These are phyloP conservation scores for Zostera marina DNA, from an alignment of 116 monocot species.

Conservation along the genomic window DNA sequence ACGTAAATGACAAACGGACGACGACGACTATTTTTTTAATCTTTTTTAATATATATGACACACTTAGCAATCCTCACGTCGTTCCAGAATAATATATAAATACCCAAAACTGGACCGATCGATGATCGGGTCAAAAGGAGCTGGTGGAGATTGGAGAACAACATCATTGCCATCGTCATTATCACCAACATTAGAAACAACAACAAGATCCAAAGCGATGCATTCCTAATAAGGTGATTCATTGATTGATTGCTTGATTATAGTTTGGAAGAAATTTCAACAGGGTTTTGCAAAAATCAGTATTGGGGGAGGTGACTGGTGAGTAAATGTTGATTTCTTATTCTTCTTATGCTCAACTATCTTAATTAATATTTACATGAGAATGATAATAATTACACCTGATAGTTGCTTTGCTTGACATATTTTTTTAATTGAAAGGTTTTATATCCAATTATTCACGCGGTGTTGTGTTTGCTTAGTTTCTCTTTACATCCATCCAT, in stretches of 20 bases:
- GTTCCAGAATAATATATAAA: not conserved
- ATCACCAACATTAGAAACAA: no score
- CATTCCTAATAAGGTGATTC: no score
- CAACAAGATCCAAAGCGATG: no score
- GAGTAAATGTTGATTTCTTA: not conserved
- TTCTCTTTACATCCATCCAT: not conserved
- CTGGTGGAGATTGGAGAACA: not conserved
- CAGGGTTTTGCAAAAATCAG: no score
- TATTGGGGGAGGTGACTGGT: not conserved
- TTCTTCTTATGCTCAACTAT: not conserved
- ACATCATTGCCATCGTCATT: no score
- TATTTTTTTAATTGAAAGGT: no score
- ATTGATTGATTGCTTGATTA: no score
- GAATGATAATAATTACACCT: not conserved
- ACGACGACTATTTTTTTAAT: not conserved
- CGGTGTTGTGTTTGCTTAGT: no score
- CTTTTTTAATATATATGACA: not conserved
- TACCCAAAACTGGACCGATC: not conserved
- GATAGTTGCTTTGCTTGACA: not conserved
- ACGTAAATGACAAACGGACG: not conserved
- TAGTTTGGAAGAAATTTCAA: no score
- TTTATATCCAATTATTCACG: no score
- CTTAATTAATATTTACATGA: not conserved
- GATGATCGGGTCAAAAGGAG: conserved; percentile 5
- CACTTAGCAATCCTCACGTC: conserved; percentile 5